Evolutionary conservation across 2,329 filamentous ascomycete species (phyloP).

Genomic region (Penicillium frequentans): DNA sequence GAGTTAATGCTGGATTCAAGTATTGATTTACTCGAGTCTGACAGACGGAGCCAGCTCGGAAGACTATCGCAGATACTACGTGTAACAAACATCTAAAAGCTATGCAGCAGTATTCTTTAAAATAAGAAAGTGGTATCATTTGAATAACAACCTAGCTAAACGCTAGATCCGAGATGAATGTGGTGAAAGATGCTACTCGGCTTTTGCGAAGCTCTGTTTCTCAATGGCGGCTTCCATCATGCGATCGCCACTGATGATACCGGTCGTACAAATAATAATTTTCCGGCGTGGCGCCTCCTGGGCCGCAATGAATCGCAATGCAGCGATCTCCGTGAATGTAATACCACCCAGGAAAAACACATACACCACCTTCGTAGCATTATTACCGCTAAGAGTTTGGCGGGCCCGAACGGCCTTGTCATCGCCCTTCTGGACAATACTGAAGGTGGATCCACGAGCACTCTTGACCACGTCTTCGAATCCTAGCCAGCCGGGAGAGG

Average conservation of each 20-base stretch:
- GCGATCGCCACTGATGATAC: conserved; percentile 82
- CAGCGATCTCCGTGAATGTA: conserved; percentile 93
- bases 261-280: conserved; percentile 90
- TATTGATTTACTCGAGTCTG: conserved; percentile 25
- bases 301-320: conserved; percentile 82
- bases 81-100: background rate
- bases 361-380: conserved; percentile 79
- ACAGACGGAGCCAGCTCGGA: background rate
- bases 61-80: background rate
- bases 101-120: background rate
- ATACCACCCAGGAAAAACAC: conserved; percentile 98
- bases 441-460: conserved; percentile 84
- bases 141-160: conserved; percentile 6
- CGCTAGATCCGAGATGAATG: conserved; percentile 5
- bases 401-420: conserved; percentile 89
- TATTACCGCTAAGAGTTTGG: conserved; percentile 73
- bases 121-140: conserved; percentile 16
- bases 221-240: conserved; percentile 87
- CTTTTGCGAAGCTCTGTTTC: conserved; percentile 59
- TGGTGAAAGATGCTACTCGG: conserved; percentile 13
- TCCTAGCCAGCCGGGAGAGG: conserved; percentile 81
- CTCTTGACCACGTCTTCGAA: conserved; percentile 93
- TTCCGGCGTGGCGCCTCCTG: conserved; percentile 79
- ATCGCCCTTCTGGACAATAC: conserved; percentile 86
- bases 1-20: conserved; percentile 57